Percentiles rank a stretch among this genome's conserved stretches.
phyloP scores from a whole-genome alignment of 2,329 filamentous ascomycete genomes.

The Ascochyta viciae-villosae region DNA sequence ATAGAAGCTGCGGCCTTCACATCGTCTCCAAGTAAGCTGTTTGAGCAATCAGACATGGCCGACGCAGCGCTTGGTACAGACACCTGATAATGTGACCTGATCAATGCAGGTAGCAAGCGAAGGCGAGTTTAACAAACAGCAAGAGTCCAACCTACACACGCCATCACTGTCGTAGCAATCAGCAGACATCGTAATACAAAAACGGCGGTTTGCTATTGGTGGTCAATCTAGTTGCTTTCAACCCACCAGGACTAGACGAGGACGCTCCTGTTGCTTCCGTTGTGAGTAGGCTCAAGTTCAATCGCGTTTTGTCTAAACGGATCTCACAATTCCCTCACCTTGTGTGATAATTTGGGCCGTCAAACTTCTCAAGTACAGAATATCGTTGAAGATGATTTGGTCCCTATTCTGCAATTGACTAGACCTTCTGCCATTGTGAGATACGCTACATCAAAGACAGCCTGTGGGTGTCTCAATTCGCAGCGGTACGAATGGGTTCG shows the following conservation, averaged over 20 bases:
- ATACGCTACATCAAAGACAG: background rate
- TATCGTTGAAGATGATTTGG: background rate
- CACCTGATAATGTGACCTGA: background rate
- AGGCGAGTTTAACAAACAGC: background rate
- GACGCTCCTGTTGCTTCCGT: too few species aligned
- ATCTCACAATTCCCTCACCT: background rate
- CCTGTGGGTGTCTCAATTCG: background rate
- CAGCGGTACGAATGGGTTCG: background rate
- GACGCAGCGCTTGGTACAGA: background rate
- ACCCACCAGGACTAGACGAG: too few species aligned
- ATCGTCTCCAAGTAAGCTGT: too few species aligned
- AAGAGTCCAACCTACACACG: background rate
- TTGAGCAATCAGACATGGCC: too few species aligned
- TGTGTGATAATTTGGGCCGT: background rate
- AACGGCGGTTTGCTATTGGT: too few species aligned
- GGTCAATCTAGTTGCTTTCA: too few species aligned
- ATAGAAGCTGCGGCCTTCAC: too few species aligned
- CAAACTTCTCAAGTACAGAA: background rate
- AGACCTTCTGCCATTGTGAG: too few species aligned
- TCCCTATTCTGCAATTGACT: background rate
- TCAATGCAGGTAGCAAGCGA: background rate
- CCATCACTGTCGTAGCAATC: too few species aligned
- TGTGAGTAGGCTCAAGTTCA: too few species aligned
- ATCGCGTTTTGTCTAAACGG: background rate
- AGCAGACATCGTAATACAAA: too few species aligned